These are phyloP conservation scores for Closterium sp. DNA, from an alignment of 139 green algal genomes.

Conservation along the genomic window DNA sequence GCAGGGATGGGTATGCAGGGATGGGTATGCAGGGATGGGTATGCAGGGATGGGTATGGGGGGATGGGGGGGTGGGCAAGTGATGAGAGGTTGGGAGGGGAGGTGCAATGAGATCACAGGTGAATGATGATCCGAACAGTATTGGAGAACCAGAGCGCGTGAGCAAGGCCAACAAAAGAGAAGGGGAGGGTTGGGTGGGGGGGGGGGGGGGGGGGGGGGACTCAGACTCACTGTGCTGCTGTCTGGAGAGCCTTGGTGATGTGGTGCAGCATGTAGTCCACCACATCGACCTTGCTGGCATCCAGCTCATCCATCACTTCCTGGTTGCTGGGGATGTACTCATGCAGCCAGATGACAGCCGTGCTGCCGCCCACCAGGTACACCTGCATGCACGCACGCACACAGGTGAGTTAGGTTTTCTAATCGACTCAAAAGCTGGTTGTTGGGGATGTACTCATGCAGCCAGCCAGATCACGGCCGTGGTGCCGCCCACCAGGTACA, in stretches of 20 bases:
- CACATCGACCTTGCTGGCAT: no score
- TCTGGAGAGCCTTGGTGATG: not conserved
- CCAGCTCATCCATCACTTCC: not conserved
- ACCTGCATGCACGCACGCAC: not conserved
- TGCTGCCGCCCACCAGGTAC: not conserved
- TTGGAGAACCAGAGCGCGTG: no score
- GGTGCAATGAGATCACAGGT: no score
- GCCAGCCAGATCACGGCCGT: not conserved
- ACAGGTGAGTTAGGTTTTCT: no score
- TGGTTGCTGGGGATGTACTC: not conserved
- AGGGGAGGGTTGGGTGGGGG: no score
- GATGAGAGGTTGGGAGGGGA: no score
- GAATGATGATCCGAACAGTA: no score
- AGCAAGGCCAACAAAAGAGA: no score
- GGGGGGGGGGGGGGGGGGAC: not conserved
- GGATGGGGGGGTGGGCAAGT: not conserved
- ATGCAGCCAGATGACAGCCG: not conserved
- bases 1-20: no score
- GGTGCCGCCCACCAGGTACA: not conserved
- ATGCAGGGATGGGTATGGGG: not conserved
- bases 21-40: not conserved
- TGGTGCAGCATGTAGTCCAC: not conserved
- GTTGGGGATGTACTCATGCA: not conserved
- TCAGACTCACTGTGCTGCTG: not conserved
- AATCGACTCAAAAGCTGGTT: no score